These are phyloP conservation scores for Eucalyptus sp. DNA, from an alignment of 345 rosid species.

Conservation along the genomic window DNA sequence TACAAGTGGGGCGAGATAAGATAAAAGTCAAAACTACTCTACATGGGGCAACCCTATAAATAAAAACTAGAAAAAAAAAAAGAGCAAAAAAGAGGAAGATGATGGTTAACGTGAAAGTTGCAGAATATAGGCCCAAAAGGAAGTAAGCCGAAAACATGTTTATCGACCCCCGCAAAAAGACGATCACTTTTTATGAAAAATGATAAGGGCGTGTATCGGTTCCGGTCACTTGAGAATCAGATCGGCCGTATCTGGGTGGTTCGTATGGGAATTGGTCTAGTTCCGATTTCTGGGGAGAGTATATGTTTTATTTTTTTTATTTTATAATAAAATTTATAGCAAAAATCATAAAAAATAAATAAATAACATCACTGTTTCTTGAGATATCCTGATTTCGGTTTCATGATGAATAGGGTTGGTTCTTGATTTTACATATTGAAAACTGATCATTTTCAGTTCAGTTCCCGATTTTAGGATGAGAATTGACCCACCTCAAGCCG, in stretches of 20 bases:
- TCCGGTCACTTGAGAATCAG: not conserved
- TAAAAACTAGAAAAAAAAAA: not conserved
- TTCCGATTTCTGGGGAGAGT: not conserved
- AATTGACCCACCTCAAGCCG: rapidly evolving
- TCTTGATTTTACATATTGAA: rapidly evolving
- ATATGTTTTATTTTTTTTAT: not conserved
- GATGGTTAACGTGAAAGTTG: not conserved
- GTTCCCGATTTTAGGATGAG: rapidly evolving
- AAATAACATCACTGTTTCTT: not conserved
- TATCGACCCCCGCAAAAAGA: not conserved
- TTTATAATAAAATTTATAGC: not conserved
- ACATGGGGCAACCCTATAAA: not conserved
- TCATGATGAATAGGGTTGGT: not conserved
- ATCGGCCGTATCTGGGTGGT: not conserved
- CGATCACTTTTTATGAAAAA: not conserved
- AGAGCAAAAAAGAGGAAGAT: not conserved
- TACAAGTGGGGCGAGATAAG: not conserved
- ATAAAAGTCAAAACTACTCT: not conserved
- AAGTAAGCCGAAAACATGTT: not conserved
- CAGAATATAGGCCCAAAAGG: not conserved
- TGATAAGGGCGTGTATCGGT: not conserved
- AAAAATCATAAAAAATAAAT: not conserved
- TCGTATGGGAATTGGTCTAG: rapidly evolving
- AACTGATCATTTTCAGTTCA: rapidly evolving
- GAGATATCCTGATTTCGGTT: rapidly evolving